Base-by-base conservation (phyloP, 83 land plant species). In the Isoetes engelmannii region DNA sequence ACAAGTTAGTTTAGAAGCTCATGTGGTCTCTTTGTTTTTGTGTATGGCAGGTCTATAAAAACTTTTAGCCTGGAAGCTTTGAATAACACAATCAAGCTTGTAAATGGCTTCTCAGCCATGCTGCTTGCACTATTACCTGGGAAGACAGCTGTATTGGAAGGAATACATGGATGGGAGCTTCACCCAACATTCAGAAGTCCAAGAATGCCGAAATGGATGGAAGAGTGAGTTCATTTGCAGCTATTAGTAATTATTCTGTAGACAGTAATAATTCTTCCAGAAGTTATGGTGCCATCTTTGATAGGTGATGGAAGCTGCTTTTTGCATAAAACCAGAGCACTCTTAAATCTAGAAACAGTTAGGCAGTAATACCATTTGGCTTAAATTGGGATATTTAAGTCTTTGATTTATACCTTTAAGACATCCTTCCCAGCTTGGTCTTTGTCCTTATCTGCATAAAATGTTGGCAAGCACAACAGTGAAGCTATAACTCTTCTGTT, bases 151-250 rank as follows among this genome's bases (percentile, higher is more conserved):
- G 80, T 85, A 50, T 86, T 94, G 69, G 98, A 94, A 81, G 98
- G 98, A 4, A 74, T 94, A 18, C 88, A 87, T 50, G 98, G 96
- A 60, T 94, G 98, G 98, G 98, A 94, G 81, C 80, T 94, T 47
- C 79, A 82, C 21, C 98, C 98, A 44, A 84, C 85, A 3, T 78
- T 94, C 21, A 88, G 92, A 19, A 96, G 87, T 43, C 92, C 98
- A 59, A 83, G 90, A 2, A 57, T 93, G 47, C 96, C 96, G 19
- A 87, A 87, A 5, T 94, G 98, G 98, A 94, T 94, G 98, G 98
- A 86, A 54, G 77, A 88, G 98, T 94, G 80, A 79, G 97, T 69
- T 69, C 51, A 45, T 43, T 20, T 61, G 20, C 28, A 21, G 3
- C 12, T 1, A 61, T 10, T 61, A 15, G 10, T 63, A 42, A 6